Percentiles rank a stretch among this genome's conserved stretches.
These are phyloP conservation scores for Lachnellula subtilissima DNA, from an alignment of 2,329 filamentous ascomycete genomes.

Conservation along the genomic window DNA sequence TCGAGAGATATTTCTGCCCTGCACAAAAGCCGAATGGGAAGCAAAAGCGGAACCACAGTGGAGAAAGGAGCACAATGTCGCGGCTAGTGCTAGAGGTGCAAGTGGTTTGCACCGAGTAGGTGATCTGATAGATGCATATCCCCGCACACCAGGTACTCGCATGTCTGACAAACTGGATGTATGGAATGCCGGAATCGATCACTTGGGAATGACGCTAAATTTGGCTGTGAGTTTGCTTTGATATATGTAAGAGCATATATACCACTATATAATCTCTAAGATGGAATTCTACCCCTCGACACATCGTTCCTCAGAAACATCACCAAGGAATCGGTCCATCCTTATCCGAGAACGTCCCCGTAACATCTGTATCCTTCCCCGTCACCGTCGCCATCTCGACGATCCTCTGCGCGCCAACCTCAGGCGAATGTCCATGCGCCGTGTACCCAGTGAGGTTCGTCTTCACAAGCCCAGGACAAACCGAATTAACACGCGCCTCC, in stretches of 20 bases:
- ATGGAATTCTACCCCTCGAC: not conserved
- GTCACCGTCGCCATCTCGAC: conserved; percentile 23
- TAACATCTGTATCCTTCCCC: conserved; percentile 19
- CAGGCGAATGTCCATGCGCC: conserved; percentile 6
- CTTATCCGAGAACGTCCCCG: conserved; percentile 18
- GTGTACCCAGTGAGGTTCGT: conserved; percentile 25
- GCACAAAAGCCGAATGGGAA: conserved; percentile 10
- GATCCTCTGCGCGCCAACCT: conserved; percentile 24
- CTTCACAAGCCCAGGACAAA: conserved; percentile 24
- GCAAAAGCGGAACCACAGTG: conserved; percentile 5
- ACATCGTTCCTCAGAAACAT: not conserved
- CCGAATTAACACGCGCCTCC: conserved; percentile 21
- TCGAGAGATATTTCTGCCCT: conserved; percentile 2
- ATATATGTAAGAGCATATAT: not conserved
- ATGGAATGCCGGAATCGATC: conserved; percentile 15
- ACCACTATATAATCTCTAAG: not conserved
- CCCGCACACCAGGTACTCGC: not conserved
- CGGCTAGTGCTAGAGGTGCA: not conserved
- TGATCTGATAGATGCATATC: conserved; percentile 6
- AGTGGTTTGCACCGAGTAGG: not conserved
- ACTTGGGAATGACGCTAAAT: conserved; percentile 10
- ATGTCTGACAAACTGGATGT: not conserved
- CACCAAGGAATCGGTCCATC: conserved; percentile 14
- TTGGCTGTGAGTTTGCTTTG: conserved; percentile 1
- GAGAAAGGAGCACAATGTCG: conserved; percentile 3